Base-by-base conservation (phyloP, 805 yeast species). In the Kluyveromyces dobzhanskii region DNA sequence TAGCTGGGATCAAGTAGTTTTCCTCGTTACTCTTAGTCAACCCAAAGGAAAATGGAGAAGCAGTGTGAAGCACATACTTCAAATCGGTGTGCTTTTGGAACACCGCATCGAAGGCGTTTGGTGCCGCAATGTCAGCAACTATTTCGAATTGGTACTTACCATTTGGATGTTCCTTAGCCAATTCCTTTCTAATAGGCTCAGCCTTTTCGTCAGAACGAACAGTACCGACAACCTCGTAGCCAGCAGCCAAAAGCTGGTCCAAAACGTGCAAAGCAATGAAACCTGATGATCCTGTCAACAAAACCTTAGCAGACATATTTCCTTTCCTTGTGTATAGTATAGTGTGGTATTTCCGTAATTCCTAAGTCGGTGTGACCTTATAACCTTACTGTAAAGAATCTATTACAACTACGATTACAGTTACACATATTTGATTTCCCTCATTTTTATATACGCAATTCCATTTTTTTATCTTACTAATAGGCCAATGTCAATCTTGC, bases 41-140 rank as follows among this genome's bases (percentile, higher is more conserved):
- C 9, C 67, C 64, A 51, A 67, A 70, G 19, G 66, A 61, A 51
- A 71, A 71, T 11, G 84, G 82, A 11, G 80, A 70, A 2, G 85
- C 84, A 8, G 79, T 68, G 55, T 78, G 85, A 30, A 77, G 47
- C 36, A 78, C 76, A 25, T 69, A 73, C 10, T 62, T 62, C 40
- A 76, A 69, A 30, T 76, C 79, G 25, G 71, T 70, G 24, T 58
- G 55, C 17, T 60, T 62, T 47, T 67, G 54, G 46, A 76, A 63
- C 0, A 69, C 67, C 6, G 54, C 53, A 40, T 69, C 70, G 43
- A 73, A 73, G 0, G 76, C 74, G 11, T 64, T 64, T n/a, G 51
- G 61, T 11, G 58, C 55, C 7, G 64, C 64, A 36, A 76, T 66
- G 45, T 75, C 80, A 4, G 59, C 51, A 16, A 76, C 73, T 13